Evolutionary conservation across 2,329 filamentous ascomycete species (phyloP).

Genomic region (Fusarium brevicatenulatum): DNA sequence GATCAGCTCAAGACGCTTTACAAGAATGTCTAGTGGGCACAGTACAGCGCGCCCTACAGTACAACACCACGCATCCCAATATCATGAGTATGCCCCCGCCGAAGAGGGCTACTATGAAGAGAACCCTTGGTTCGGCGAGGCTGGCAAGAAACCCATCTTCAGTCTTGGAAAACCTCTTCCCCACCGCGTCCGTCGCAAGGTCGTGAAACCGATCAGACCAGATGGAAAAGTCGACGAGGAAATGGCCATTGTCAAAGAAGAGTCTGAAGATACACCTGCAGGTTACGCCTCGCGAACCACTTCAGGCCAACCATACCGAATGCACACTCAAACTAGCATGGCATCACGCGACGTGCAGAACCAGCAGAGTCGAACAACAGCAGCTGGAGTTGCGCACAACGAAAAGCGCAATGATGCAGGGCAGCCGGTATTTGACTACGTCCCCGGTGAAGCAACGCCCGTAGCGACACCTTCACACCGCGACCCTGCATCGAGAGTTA

Average conservation of each 20-base stretch:
- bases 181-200: constrained; percentile 26
- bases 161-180: constrained; percentile 35
- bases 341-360: background rate
- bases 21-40: background rate
- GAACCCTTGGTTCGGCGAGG: constrained; percentile 35
- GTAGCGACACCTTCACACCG: background rate
- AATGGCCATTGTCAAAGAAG: constrained; percentile 1
- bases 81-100: constrained; percentile 17
- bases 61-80: background rate
- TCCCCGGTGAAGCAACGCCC: background rate
- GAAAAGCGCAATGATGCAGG: constrained; percentile 22
- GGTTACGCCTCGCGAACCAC: background rate
- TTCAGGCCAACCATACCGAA: constrained; percentile 2
- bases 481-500: background rate
- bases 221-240: constrained; percentile 24
- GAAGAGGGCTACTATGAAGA: constrained; percentile 32
- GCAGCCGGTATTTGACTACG: constrained; percentile 19
- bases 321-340: background rate
- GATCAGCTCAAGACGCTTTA: background rate
- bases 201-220: background rate
- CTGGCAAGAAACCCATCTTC: constrained; percentile 29
- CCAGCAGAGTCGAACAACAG: constrained; percentile 9
- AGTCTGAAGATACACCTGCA: background rate
- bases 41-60: background rate
- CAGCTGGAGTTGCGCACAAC: constrained; percentile 9